Base-by-base conservation (phyloP, 1,139 yeast species). In the Nakaseomyces sp. region DNA sequence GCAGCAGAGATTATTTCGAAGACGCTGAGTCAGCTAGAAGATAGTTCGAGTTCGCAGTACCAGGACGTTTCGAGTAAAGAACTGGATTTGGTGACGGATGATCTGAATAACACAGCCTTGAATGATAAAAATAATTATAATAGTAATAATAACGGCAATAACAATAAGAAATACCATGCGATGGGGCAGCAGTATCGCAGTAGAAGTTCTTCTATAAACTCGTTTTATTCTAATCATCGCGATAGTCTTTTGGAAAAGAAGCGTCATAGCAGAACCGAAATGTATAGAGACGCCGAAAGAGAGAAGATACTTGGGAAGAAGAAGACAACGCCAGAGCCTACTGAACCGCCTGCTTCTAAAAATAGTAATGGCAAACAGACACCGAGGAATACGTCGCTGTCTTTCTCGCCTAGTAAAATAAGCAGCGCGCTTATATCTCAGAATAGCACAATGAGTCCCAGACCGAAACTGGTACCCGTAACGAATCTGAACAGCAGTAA, bases 231-330 rank as follows among this genome's bases (percentile, higher is more conserved):
- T 8, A 19, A 12, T 9, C 33, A 30, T 30, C 36, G 22, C 8
- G 24, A 32, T 17, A 32, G 24, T 18, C 12, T 32, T 5, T 18
- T 32, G 12, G 36, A 32, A 18, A 9, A 17, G 25, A 32, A 32
- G 18, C 36, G 36, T 32, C 36, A 32, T 5, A 32, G 36, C 24
- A 32, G n/a, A 19, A 18, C 36, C 18, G 36, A 32, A 15, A 32
- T 32, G 20, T 19, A 32, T 32, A 32, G 36, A 13, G 36, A 32
- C 4, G 24, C 36, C 4, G 36, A 32, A 12, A 32, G 24, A 3
- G 36, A 32, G 36, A 32, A 12, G 13, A 32, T 18, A 8, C 36
- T 32, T 6, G 24, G 24, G 5, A 32, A 32, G 24, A 32, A 32
- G 36, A 17, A 12, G n/a, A 32, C 36, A 22, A 32, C 36, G 4